A percentile compares a stretch with the other conserved stretches of the same genome.
Evolutionary conservation across 2,329 filamentous ascomycete genomes (phyloP).

Genomic region (Fusarium keratoplasticum): DNA sequence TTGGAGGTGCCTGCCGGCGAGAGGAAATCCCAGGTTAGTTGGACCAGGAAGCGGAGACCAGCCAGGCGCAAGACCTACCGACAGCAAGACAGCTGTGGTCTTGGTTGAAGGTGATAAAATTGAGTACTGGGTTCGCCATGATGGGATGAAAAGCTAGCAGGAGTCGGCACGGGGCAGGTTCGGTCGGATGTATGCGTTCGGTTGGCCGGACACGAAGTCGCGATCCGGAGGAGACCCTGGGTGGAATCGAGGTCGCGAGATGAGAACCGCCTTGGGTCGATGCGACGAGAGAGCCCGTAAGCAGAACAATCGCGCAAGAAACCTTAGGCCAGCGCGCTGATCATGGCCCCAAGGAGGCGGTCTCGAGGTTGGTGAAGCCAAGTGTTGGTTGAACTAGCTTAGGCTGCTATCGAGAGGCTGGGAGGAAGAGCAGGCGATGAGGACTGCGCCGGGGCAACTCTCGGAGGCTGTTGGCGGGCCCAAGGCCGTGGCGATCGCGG

Average conservation of each 20-base stretch:
- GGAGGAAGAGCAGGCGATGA: slow-evolving; percentile 25
- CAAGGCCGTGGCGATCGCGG: neutral
- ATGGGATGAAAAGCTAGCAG: slow-evolving; percentile 34
- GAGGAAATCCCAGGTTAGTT: slow-evolving; percentile 11
- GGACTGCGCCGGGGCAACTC: slow-evolving; percentile 15
- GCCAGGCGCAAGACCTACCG: slow-evolving; percentile 65
- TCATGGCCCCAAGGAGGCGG: slow-evolving; percentile 21
- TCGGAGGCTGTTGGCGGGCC: slow-evolving; percentile 1
- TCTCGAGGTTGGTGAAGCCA: slow-evolving; percentile 15
- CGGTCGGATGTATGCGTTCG: neutral
- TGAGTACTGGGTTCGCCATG: slow-evolving; percentile 81
- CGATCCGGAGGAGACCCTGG: neutral
- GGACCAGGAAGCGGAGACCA: slow-evolving; percentile 5
- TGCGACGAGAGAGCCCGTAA: slow-evolving; percentile 4
- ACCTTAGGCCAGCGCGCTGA: slow-evolving; percentile 17
- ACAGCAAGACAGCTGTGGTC: slow-evolving; percentile 98
- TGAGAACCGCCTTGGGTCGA: neutral
- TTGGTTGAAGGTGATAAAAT: slow-evolving; percentile 99
- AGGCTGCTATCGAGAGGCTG: slow-evolving; percentile 41
- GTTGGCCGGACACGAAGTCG: neutral
- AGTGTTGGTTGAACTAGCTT: slow-evolving; percentile 19
- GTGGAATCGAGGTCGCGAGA: neutral
- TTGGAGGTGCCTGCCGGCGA: slow-evolving; percentile 79
- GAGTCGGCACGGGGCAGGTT: neutral
- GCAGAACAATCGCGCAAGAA: slow-evolving; percentile 6